A percentile compares a stretch with the other conserved stretches of the same genome.
Conservation (phyloP, 176 grass and related monocot genomes). For the Sorghum bicolor region Sorghum_bicolor_NCBIv3 NC_012876.2:57602001-57602500, state of each 20-base stretch:
- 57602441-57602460: conserved; percentile 53
- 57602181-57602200: conserved; percentile 60
- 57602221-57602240: conserved; percentile 12
- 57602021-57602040: conserved; percentile 59
- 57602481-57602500: conserved; percentile 76
- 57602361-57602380: conserved; percentile 63
- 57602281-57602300: conserved; percentile 44
- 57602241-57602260: conserved; percentile 31
- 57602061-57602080: conserved; percentile 58
- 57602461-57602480: conserved; percentile 68
- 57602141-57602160: conserved; percentile 44
- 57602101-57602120: conserved; percentile 48
- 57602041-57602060: conserved; percentile 31
- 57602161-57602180: conserved; percentile 63
- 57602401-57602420: conserved; percentile 61
- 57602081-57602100: conserved; percentile 59
- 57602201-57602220: conserved; percentile 45
- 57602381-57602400: conserved; percentile 56
- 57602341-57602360: conserved; percentile 53
- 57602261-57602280: conserved; percentile 47
- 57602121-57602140: conserved; percentile 48
- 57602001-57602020: conserved; percentile 41
- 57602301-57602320: conserved; percentile 57
- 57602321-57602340: conserved; percentile 86
- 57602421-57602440: conserved; percentile 64